Base-by-base conservation (phyloP, 1,139 yeast species). In the Yamadazyma triangularis region DNA sequence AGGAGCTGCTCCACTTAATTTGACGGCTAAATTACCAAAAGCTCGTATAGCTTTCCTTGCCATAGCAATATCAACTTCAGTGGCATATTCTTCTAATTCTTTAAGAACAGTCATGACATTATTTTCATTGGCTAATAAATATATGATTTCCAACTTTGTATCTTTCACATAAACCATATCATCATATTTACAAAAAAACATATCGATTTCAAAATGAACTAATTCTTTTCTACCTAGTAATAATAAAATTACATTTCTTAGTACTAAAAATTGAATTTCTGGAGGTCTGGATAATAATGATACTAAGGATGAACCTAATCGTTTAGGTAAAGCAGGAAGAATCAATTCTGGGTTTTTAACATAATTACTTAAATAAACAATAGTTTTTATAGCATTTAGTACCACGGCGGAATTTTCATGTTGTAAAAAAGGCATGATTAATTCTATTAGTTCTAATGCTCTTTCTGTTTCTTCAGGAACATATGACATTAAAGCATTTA, bases 111-210 rank as follows among this genome's bases (percentile, higher is more conserved):
- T 61, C 9, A 61, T 64, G 27, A 83, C 69, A 41, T 84, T 87
- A 2, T 53, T 42, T 34, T 77, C 80, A 42, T 76, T 73, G 2
- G 96, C 95, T 28, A 89, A 60, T 22, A 87, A 60, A 47, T 84
- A 87, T 18, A 89, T 77, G 34, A 91, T 83, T 50, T 89, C 97
- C 27, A 91, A 64, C 48, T 91, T 89, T 8, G 96, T 85, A 45
- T 88, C 93, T 53, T 88, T 87, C 49, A 91, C 81, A 51, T 84
- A 91, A 14, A 85, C 78, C 0, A 94, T 93, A 52, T 89, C 96
- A 49, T 83, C 82, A 47, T 76, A 85, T 40, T 79, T 78, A 56
- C 93, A 81, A 54, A 86, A 87, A 52, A 89, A 86, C 60, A 79
- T 75, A 35, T 78, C 77, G 16, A 82, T 87, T 41, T 83, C 93